Conservation (phyloP, 1,139 yeast species). For the Hemisphaericaspora xylanilytica region DNA sequence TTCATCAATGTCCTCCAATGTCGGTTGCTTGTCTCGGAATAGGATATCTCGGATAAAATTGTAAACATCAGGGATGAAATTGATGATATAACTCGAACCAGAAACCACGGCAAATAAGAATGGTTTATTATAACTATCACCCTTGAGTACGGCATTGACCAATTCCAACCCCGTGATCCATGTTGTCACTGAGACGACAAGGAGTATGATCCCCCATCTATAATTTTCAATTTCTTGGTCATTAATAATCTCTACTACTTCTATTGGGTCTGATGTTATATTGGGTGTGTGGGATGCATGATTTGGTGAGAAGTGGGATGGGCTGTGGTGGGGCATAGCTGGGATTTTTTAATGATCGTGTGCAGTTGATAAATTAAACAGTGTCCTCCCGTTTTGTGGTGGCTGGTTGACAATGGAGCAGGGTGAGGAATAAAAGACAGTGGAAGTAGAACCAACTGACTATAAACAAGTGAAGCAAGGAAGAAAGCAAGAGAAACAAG, state of each 20-base stretch:
- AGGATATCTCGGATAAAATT: background rate
- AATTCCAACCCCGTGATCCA: slow-evolving; percentile 53
- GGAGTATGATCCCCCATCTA: slow-evolving; percentile 40
- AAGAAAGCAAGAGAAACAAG: no score
- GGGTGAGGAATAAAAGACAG: no score
- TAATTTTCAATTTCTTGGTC: slow-evolving; percentile 44
- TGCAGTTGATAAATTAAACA: no score
- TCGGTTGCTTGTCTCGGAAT: no score
- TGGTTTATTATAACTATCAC: slow-evolving; percentile 48
- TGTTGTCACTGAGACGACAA: slow-evolving; percentile 40
- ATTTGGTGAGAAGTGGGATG: slow-evolving; percentile 2
- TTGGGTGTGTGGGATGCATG: slow-evolving; percentile 7
- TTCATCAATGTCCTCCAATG: no score
- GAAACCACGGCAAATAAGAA: slow-evolving; percentile 44
- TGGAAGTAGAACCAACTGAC: no score
- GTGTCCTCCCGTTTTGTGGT: no score
- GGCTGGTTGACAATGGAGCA: no score
- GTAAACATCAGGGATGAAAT: slow-evolving; percentile 40
- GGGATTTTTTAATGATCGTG: no score
- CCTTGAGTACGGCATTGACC: slow-evolving; percentile 48
- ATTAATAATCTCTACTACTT: slow-evolving; percentile 46
- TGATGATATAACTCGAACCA: slow-evolving; percentile 45
- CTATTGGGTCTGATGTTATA: slow-evolving; percentile 27
- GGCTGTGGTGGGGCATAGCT: background rate
- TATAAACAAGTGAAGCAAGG: no score